Evolutionary conservation across 163 green algal species (phyloP).

Genomic region (Botryococcus braunii): DNA sequence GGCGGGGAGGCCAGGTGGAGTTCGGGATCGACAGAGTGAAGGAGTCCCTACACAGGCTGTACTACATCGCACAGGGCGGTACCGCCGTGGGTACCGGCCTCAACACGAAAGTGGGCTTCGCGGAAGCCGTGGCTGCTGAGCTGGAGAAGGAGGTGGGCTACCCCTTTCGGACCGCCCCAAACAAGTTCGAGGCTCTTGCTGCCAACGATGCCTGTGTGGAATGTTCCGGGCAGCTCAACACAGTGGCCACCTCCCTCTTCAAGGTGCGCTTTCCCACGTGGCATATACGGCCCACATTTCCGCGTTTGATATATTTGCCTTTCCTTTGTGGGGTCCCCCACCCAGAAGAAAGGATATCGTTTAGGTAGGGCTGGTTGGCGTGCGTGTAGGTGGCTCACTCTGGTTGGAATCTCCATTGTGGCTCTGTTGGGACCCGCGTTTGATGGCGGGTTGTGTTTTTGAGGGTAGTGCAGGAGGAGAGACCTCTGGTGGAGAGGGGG

Average conservation of each 20-base stretch:
- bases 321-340: too few relatives aligned
- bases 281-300: too few relatives aligned
- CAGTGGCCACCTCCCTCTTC: slow-evolving; percentile 63
- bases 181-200: slow-evolving; percentile 96
- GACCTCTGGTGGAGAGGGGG: too few relatives aligned
- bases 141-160: slow-evolving; percentile 75
- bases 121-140: slow-evolving; percentile 48
- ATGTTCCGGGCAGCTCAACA: slow-evolving; percentile 73
- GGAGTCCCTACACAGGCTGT: slow-evolving; percentile 56
- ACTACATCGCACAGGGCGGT: slow-evolving; percentile 79
- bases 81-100: slow-evolving; percentile 94
- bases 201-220: slow-evolving; percentile 88
- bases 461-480: too few relatives aligned
- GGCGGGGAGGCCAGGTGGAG: slow-evolving; percentile 72
- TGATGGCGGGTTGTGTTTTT: too few relatives aligned
- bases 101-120: slow-evolving; percentile 75
- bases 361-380: too few relatives aligned
- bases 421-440: too few relatives aligned
- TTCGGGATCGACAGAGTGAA: slow-evolving; percentile 70
- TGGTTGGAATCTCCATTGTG: too few relatives aligned
- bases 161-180: slow-evolving; percentile 83
- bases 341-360: too few relatives aligned
- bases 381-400: too few relatives aligned
- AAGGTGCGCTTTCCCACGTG: too few relatives aligned
- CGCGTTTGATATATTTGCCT: too few relatives aligned